phyloP scores from a whole-genome alignment of 148 eudicot genomes.

The Simmondsia chinensis region DNA sequence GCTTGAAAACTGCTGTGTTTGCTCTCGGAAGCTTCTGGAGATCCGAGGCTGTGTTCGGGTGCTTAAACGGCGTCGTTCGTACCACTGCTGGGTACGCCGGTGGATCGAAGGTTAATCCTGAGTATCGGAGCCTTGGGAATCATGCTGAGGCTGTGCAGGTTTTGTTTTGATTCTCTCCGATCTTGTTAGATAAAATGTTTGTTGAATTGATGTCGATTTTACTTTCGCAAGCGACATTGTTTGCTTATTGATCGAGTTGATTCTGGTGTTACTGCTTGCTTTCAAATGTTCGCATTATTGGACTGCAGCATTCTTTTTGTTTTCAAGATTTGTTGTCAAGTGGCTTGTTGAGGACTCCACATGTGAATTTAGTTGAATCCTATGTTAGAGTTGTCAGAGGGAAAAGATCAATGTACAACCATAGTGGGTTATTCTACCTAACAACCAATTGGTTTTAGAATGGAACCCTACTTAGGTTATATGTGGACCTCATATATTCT shows the following conservation, averaged over 20 bases:
- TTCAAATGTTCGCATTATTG: too few species aligned
- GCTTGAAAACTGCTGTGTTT: slow-evolving; percentile 60
- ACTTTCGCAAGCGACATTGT: not conserved
- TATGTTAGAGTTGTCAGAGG: too few species aligned
- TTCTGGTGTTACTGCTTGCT: not conserved
- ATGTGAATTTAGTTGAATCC: too few species aligned
- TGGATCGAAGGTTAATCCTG: slow-evolving; percentile 67
- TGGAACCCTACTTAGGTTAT: too few species aligned
- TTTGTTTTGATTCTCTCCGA: not conserved
- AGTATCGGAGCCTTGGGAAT: slow-evolving; percentile 74
- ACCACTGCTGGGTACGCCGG: slow-evolving; percentile 87
- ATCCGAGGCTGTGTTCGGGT: slow-evolving; percentile 83
- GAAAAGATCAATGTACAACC: too few species aligned
- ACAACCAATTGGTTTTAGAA: too few species aligned
- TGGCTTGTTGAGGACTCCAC: too few species aligned
- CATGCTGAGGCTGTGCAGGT: slow-evolving; percentile 93
- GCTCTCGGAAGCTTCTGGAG: slow-evolving; percentile 98
- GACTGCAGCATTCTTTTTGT: too few species aligned
- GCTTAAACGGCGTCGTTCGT: slow-evolving; percentile 74
- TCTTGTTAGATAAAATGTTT: not conserved
- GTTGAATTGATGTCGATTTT: too few species aligned
- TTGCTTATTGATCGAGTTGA: not conserved
- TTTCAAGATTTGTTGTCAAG: too few species aligned
- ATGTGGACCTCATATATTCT: too few species aligned
- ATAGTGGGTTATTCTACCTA: too few species aligned